Percentiles rank a stretch among this genome's conserved stretches.
Conservation (phyloP, 2,329 filamentous ascomycete species). For the Hymenoscyphus occultus region DNA sequence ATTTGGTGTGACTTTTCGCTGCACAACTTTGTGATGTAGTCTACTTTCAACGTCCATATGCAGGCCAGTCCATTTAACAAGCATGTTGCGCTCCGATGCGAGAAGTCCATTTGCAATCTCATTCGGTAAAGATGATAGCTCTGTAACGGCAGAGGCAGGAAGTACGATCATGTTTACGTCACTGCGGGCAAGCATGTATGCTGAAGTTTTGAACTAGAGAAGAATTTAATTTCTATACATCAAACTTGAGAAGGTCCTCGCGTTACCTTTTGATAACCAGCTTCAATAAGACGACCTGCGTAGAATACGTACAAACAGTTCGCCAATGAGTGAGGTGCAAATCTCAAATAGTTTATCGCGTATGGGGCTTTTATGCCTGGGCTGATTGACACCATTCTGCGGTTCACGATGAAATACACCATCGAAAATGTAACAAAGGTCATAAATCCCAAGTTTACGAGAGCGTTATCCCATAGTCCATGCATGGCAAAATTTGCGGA, state of each 20-base stretch:
- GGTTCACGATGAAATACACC: no score
- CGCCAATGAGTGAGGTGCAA: no score
- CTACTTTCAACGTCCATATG: conserved; percentile 3
- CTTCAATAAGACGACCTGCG: not conserved
- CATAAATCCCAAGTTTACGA: no score
- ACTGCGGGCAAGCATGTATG: not conserved
- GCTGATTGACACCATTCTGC: no score
- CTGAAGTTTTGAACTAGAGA: not conserved
- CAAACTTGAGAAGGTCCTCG: not conserved
- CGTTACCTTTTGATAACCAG: not conserved
- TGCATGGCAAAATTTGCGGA: no score
- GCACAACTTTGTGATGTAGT: conserved; percentile 6
- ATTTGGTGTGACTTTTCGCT: conserved; percentile 5
- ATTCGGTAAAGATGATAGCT: not conserved
- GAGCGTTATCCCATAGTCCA: no score
- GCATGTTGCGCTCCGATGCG: not conserved
- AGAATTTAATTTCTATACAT: not conserved
- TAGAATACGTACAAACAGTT: no score
- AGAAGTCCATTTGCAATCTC: not conserved
- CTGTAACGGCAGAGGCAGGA: not conserved
- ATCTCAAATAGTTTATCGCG: no score
- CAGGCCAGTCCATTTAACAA: conserved; percentile 5
- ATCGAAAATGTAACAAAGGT: no score
- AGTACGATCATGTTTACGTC: not conserved
- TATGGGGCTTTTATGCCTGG: no score